Base-by-base conservation (phyloP, 495 filamentous ascomycete genomes). In the Cairneyella variabilis region DNA sequence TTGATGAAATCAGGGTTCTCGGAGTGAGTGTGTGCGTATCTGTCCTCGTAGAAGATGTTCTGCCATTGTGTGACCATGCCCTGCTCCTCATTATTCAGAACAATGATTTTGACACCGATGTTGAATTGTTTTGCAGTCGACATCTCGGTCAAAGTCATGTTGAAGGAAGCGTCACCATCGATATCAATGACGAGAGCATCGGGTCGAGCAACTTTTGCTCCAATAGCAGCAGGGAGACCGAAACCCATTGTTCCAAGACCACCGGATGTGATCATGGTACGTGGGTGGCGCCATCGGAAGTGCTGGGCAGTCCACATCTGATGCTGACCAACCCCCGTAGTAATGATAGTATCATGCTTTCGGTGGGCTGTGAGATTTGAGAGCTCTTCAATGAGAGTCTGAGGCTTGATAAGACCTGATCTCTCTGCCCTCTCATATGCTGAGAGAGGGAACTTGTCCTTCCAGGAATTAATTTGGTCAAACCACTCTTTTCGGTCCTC, bases 41-140 rank as follows among this genome's bases (percentile, higher is more conserved):
- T 83, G 62, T 96, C 88, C 59, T 93, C 83, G 69, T 93, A 97
- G 73, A 96, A 96, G 40, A 96, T 77, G 57, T 83, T 85, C 67
- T 96, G 92, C 88, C 91, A 95, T 70, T 97, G 91, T 3, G 92
- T 95, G 3, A 97, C 90, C 92, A 97, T 97, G 48, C 88, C 88
- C 68, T 96, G 91, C 67, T 95, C 91, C 69, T 96, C 91, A 66
- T 97, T 97, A 71, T 97, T 97, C 4, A 97, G 70, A 37, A 97
- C 73, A 55, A 97, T 84, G 44, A 97, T 74, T 75, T 97, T 97
- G 67, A 93, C 83, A 42, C 85, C 90, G 66, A 96, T 92, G 69
- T 91, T 85, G 75, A 96, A 96, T 66, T 97, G 90, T 14, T 83
- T 78, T 18, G 88, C 89, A 0, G 92, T 96, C n/a, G 82, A 83